Percentiles rank a stretch among this genome's conserved stretches.
These are phyloP conservation scores for Fusarium humuli DNA, from an alignment of 2,329 filamentous ascomycete genomes.

Conservation along the genomic window DNA sequence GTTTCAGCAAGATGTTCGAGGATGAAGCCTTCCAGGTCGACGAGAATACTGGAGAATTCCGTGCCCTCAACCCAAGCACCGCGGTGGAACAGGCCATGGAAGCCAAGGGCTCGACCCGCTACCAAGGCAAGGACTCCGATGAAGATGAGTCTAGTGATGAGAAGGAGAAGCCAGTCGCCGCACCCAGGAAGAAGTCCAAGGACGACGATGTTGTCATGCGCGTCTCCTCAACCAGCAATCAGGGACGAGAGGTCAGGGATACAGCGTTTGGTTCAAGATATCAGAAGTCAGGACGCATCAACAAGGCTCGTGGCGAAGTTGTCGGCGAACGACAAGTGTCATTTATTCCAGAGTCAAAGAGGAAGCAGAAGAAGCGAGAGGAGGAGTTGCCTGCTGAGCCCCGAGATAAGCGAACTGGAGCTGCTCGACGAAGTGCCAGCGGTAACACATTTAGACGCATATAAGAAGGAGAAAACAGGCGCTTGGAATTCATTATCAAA, in stretches of 20 bases:
- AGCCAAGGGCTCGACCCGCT: slow-evolving; percentile 52
- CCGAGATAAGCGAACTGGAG: slow-evolving; percentile 52
- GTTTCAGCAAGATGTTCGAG: slow-evolving; percentile 90
- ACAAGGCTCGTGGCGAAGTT: slow-evolving; percentile 62
- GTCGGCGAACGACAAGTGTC: slow-evolving; percentile 76
- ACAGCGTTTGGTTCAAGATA: slow-evolving; percentile 67
- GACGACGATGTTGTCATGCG: slow-evolving; percentile 69
- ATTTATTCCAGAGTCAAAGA: slow-evolving; percentile 73
- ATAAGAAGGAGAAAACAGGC: slow-evolving; percentile 54
- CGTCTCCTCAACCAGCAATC: slow-evolving; percentile 75
- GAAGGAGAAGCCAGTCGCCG: slow-evolving; percentile 45
- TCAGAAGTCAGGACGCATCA: slow-evolving; percentile 61
- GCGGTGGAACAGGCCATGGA: slow-evolving; percentile 53
- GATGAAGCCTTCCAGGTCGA: slow-evolving; percentile 94
- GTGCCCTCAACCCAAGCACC: slow-evolving; percentile 88
- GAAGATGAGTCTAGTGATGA: slow-evolving; percentile 60
- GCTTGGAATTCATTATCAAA: slow-evolving; percentile 42
- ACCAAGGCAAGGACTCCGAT: slow-evolving; percentile 56
- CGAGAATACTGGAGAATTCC: slow-evolving; percentile 88
- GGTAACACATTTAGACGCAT: slow-evolving; percentile 79
- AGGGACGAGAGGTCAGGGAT: slow-evolving; percentile 66
- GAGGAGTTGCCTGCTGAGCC: slow-evolving; percentile 45
- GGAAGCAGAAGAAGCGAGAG: slow-evolving; percentile 59
- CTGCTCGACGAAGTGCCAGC: slow-evolving; percentile 76
- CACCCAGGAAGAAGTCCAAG: slow-evolving; percentile 43